Evolutionary conservation across 2,329 filamentous ascomycete species (phyloP).

Genomic region (Fusarium pseudonygamai): DNA sequence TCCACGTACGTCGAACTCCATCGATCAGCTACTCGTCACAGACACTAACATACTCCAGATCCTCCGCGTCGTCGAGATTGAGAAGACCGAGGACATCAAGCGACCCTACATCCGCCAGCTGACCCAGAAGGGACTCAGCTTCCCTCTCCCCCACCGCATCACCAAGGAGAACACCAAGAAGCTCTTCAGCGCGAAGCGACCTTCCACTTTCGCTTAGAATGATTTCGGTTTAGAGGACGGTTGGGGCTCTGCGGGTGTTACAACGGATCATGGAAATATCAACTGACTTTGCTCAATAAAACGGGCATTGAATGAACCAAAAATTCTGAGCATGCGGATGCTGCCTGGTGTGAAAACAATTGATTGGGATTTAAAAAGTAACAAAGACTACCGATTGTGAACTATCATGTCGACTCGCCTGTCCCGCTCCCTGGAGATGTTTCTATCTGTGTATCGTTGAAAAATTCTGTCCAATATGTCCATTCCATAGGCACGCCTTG

Average conservation of each 20-base stretch:
- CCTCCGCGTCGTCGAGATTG: conserved; percentile 96
- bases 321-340: conserved; percentile 44
- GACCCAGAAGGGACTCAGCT: conserved; percentile 91
- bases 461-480: conserved; percentile 57
- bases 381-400: conserved; percentile 35
- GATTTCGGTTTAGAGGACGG: conserved; percentile 61
- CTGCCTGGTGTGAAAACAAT: conserved; percentile 43
- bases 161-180: conserved; percentile 85
- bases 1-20: conserved; percentile 79
- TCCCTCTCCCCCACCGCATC: conserved; percentile 97
- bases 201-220: conserved; percentile 95
- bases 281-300: conserved; percentile 64
- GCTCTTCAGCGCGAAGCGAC: conserved; percentile 91
- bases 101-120: conserved; percentile 99
- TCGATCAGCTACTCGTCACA: background rate
- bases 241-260: conserved; percentile 69
- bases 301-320: conserved; percentile 58
- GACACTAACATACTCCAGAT: conserved; percentile 66
- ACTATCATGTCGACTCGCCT: conserved; percentile 32
- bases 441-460: conserved; percentile 52
- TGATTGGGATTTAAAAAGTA: conserved; percentile 43
- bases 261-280: conserved; percentile 69
- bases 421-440: conserved; percentile 43
- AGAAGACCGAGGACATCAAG: conserved; percentile 94
- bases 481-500: conserved; percentile 40